These are phyloP conservation scores for Poa pratensis DNA, from an alignment of 176 grass and related monocot species.

Conservation along the genomic window DNA sequence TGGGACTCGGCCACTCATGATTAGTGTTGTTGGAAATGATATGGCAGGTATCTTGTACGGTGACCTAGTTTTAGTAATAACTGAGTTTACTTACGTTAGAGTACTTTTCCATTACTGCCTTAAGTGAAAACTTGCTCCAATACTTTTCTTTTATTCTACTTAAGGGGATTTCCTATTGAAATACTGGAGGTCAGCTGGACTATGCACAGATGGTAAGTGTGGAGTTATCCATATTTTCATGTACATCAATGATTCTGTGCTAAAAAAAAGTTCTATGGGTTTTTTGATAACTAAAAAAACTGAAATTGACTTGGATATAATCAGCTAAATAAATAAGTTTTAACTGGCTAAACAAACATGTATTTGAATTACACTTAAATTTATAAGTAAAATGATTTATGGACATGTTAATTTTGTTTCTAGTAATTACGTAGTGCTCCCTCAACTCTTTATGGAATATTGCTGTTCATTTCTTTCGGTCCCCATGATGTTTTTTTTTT, in stretches of 20 bases:
- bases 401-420: slow-evolving; percentile 24
- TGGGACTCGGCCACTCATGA: slow-evolving; percentile 78
- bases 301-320: slow-evolving; percentile 23
- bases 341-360: background rate
- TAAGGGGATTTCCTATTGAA: slow-evolving; percentile 80
- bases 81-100: slow-evolving; percentile 23
- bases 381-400: background rate
- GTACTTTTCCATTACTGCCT: slow-evolving; percentile 24
- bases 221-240: background rate
- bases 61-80: slow-evolving; percentile 32
- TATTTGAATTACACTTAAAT: background rate
- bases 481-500: background rate
- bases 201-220: slow-evolving; percentile 73
- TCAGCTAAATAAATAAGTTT: slow-evolving; percentile 15
- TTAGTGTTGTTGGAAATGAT: slow-evolving; percentile 87
- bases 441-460: background rate
- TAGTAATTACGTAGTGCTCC: background rate
- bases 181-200: slow-evolving; percentile 73
- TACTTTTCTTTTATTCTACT: slow-evolving; percentile 10
- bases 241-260: background rate
- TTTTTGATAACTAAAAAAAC: background rate
- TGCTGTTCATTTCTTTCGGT: background rate
- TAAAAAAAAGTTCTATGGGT: background rate
- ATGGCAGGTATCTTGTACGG: slow-evolving; percentile 70
- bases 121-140: slow-evolving; percentile 46